Conservation (phyloP, 306 rosid genomes). For the Pueraria montana region DNA sequence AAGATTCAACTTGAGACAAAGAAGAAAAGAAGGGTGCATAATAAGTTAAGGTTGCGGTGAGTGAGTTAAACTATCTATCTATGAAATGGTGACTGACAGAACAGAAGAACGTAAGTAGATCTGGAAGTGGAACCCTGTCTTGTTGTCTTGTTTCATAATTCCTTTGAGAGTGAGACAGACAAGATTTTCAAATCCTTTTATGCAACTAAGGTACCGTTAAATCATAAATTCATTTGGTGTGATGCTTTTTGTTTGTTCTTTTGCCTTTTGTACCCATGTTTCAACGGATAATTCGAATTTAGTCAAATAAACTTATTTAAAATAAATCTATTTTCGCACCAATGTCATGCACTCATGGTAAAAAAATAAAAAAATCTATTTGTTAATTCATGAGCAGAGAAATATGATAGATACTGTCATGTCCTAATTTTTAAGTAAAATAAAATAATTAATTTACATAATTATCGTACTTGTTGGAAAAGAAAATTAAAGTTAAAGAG, state of each 20-base stretch:
- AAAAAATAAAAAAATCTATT: too few species aligned
- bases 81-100: constrained; percentile 16
- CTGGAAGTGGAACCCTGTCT: not conserved
- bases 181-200: not conserved
- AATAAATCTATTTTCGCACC: too few species aligned
- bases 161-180: not conserved
- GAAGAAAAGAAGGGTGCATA: constrained; percentile 4
- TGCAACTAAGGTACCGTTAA: not conserved
- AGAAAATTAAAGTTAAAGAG: too few species aligned
- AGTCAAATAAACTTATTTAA: not conserved
- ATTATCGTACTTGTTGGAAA: too few species aligned
- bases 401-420: too few species aligned
- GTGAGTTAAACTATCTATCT: not conserved
- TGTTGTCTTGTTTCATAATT: not conserved
- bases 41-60: not conserved
- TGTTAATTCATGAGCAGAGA: too few species aligned
- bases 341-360: too few species aligned
- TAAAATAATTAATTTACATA: too few species aligned
- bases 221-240: not conserved
- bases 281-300: not conserved
- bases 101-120: not conserved
- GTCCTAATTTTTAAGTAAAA: too few species aligned
- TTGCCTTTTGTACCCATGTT: not conserved
- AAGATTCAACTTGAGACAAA: not conserved
- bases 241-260: constrained; percentile 19